Evolutionary conservation across 1,139 yeast species (phyloP).

Genomic region (Blastobotrys malaysiensis): DNA sequence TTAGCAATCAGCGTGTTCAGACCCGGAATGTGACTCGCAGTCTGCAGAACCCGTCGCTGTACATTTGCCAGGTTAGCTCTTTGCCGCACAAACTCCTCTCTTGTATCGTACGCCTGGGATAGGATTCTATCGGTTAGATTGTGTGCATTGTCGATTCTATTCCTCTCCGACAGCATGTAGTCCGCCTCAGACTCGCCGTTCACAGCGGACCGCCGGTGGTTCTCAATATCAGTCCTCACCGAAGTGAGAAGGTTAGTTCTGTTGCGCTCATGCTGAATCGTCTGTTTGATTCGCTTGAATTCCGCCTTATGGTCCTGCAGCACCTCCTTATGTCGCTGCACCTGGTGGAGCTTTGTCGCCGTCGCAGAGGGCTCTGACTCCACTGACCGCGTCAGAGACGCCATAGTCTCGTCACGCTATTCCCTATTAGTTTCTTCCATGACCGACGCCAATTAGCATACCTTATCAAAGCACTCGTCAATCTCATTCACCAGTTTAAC

Average conservation of each 20-base stretch:
- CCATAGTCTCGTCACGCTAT: constrained; percentile 40
- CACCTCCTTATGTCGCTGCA: constrained; percentile 75
- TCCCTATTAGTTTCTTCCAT: neutral
- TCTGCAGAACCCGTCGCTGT: constrained; percentile 55
- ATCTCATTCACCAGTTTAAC: constrained; percentile 39
- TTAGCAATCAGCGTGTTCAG: constrained; percentile 67
- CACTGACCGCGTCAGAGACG: constrained; percentile 39
- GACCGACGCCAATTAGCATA: neutral
- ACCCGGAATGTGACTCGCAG: constrained; percentile 74
- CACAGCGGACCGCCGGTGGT: constrained; percentile 44
- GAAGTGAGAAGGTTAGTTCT: constrained; percentile 66
- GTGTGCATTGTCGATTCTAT: constrained; percentile 68
- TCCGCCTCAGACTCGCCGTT: constrained; percentile 44
- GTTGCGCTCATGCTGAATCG: constrained; percentile 69
- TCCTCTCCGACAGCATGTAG: constrained; percentile 72
- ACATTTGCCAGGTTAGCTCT: constrained; percentile 59
- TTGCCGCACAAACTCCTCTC: constrained; percentile 78
- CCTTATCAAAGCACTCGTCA: constrained; percentile 35
- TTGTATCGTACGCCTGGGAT: constrained; percentile 78
- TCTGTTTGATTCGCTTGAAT: constrained; percentile 51
- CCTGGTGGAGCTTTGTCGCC: constrained; percentile 72
- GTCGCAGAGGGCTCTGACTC: constrained; percentile 58
- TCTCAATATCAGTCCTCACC: constrained; percentile 72
- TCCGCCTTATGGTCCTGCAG: constrained; percentile 65
- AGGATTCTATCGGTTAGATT: constrained; percentile 72